Evolutionary conservation across 345 rosid genomes (phyloP), one percentile per base, ranked within the genome.

Genomic region (Syzygium grande): DNA sequence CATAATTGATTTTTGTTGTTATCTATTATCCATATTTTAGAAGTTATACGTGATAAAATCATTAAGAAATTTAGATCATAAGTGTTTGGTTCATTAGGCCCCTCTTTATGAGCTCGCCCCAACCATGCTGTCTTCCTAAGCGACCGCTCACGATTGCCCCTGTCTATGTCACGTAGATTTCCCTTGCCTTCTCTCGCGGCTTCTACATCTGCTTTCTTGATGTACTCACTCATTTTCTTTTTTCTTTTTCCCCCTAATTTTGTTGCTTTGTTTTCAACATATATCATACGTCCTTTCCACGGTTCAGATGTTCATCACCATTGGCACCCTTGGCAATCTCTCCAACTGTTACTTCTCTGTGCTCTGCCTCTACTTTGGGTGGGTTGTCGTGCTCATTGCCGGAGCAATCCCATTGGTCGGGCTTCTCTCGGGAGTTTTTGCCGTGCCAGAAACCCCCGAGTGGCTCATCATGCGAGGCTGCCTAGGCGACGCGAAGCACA

Each of bases 391-490:
- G 1, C 61, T 56, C 23, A 56, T 56, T 4, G 25, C 5, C 5
- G 25, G n/a, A 56, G 61, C 25, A 56, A 56, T 56, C 61, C 11
- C 12, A 11, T 56, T 12, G 11, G 5, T 12, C 6, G 0, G 23
- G n/a, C 61, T 23, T 56, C n/a, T 56, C n/a, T 56, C 23, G 61
- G 25, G 25, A 23, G n/a, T 27, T 56, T n/a, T 56, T 56, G n/a
- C 23, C 14, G 23, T 97, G 99, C 98, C 96, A 17, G 96, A 97
- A 97, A 85, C 96, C 96, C 5, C 98, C 94, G 97, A 97, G 79
- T 97, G 99, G 98, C 91, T 97, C 41, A 94, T 97, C 51, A 92
- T 97, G 92, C 98, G 94, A 86, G 99, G 98, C 56, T 90, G 94
- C 54, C 95, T 96, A 16, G 95, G 94, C 0, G 97, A 94, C 0